Evolutionary conservation across 805 yeast genomes (phyloP).

Genomic region (Suhomyces sp.): DNA sequence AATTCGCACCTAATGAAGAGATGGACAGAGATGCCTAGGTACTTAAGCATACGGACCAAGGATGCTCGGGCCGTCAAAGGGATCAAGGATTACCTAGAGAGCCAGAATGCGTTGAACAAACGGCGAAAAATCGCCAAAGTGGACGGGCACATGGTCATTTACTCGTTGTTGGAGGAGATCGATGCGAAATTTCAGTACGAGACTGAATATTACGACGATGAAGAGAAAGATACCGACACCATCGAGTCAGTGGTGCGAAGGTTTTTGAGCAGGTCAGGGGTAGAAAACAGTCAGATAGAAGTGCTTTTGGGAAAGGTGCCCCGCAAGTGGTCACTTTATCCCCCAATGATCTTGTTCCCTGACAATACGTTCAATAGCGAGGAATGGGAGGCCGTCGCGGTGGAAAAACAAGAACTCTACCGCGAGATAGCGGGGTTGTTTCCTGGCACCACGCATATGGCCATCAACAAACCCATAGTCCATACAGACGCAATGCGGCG

Average conservation of each 20-base stretch:
- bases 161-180: conserved; percentile 9
- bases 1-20: background rate
- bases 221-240: background rate
- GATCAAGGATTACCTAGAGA: conserved; percentile 19
- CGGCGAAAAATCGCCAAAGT: conserved; percentile 13
- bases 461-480: conserved; percentile 66
- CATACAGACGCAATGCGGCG: conserved; percentile 56
- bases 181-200: background rate
- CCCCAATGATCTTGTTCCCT: conserved; percentile 63
- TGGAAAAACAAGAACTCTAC: background rate
- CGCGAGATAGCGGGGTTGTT: conserved; percentile 5
- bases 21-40: background rate
- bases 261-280: background rate
- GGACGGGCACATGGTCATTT: conserved; percentile 9
- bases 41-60: background rate
- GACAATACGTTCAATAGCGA: conserved; percentile 43
- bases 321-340: conserved; percentile 58
- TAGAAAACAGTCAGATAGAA: background rate
- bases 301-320: conserved; percentile 29
- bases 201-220: background rate
- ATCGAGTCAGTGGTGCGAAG: background rate
- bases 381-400: conserved; percentile 25
- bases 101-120: conserved; percentile 13
- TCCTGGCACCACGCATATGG: conserved; percentile 52
- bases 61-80: conserved; percentile 16